phyloP scores from a whole-genome alignment of 306 rosid species.

The Malus orientalis region DNA sequence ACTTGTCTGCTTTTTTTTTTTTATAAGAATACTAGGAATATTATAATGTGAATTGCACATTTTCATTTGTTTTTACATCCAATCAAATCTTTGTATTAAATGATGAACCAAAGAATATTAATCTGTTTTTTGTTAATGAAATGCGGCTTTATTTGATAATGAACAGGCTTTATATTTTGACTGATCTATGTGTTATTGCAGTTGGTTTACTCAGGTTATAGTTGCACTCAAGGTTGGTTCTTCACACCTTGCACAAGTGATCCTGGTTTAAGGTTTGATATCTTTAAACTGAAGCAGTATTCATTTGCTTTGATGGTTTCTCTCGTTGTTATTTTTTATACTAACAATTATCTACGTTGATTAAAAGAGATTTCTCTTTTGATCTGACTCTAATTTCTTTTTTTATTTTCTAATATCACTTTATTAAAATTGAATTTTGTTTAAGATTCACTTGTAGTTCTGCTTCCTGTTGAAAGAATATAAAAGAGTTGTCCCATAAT shows the following conservation, averaged over 20 bases:
- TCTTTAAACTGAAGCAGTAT: constrained; percentile 13
- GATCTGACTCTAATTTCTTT: background rate
- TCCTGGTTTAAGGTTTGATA: constrained; percentile 81
- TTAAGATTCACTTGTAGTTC: background rate
- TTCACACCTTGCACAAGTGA: constrained; percentile 82
- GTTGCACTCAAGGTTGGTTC: constrained; percentile 98
- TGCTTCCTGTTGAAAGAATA: background rate
- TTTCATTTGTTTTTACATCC: background rate
- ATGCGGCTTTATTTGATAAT: background rate
- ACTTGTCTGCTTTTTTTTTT: background rate
- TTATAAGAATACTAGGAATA: background rate
- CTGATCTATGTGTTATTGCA: constrained; percentile 21
- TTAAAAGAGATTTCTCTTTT: background rate
- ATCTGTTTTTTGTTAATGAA: background rate
- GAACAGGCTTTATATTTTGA: background rate
- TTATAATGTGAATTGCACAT: background rate
- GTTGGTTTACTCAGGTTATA: constrained; percentile 81
- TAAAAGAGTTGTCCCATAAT: background rate
- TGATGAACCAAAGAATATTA: background rate
- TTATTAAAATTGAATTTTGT: background rate
- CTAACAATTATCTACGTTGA: background rate
- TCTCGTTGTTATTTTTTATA: background rate
- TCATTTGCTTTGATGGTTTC: constrained; percentile 1
- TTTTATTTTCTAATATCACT: background rate
- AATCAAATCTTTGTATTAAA: background rate